Percentiles rank a stretch among this genome's conserved stretches.
These are phyloP conservation scores for Cnidoscolus chayamansa DNA, from an alignment of 441 rosid species.

Conservation along the genomic window DNA sequence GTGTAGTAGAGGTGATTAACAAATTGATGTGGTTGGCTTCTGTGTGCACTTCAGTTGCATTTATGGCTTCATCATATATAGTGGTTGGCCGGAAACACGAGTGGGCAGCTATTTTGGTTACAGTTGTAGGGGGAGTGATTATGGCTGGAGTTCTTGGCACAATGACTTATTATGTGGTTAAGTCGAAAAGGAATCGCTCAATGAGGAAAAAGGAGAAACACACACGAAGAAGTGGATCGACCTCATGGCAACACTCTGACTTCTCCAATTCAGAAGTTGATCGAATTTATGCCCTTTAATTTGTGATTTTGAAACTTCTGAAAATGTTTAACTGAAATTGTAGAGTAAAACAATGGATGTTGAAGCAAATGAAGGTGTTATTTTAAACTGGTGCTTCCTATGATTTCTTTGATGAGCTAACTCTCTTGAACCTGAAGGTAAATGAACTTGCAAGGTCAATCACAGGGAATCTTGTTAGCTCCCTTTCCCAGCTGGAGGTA, in stretches of 20 bases:
- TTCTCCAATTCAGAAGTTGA: constrained; percentile 82
- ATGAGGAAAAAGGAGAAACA: constrained; percentile 69
- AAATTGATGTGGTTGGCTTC: constrained; percentile 98
- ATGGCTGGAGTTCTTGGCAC: constrained; percentile 96
- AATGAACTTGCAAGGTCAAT: too few relatives aligned
- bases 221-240: constrained; percentile 71
- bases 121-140: constrained; percentile 79
- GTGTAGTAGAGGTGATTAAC: constrained; percentile 85
- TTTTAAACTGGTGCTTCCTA: not conserved
- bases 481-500: too few relatives aligned
- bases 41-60: constrained; percentile 90
- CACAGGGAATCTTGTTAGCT: too few relatives aligned
- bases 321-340: constrained; percentile 2
- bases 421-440: too few relatives aligned
- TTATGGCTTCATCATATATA: constrained; percentile 87
- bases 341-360: constrained; percentile 13
- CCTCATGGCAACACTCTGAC: constrained; percentile 77
- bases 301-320: not conserved
- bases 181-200: constrained; percentile 60
- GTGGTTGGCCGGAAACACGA: constrained; percentile 66
- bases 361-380: constrained; percentile 2
- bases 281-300: constrained; percentile 68
- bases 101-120: constrained; percentile 91
- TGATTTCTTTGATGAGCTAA: not conserved
- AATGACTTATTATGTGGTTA: constrained; percentile 91